These are phyloP conservation scores for Cucurbita pepo DNA, from an alignment of 306 rosid species.

Conservation along the genomic window DNA sequence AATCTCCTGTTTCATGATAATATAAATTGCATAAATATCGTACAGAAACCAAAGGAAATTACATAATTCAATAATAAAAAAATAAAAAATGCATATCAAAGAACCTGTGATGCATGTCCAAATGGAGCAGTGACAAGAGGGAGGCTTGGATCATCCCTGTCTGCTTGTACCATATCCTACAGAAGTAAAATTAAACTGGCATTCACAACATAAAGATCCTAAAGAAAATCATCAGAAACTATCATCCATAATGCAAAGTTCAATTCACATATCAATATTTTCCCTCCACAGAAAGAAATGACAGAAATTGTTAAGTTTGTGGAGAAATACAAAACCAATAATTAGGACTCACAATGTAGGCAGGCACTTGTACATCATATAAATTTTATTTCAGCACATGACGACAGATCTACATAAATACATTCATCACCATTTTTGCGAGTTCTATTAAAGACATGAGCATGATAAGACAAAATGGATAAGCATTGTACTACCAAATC, in stretches of 20 bases:
- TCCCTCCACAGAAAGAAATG: neutral
- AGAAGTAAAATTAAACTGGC: conserved; percentile 5
- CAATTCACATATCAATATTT: neutral
- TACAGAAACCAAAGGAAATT: neutral
- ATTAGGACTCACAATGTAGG: neutral
- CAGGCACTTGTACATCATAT: neutral
- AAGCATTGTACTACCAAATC: neutral
- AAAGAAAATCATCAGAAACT: neutral
- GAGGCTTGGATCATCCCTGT: conserved; percentile 92
- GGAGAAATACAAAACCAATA: neutral
- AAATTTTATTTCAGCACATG: neutral
- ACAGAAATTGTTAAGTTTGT: neutral
- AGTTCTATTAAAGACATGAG: neutral
- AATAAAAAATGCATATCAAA: neutral
- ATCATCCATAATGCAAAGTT: neutral
- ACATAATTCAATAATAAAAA: neutral
- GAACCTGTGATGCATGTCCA: conserved; percentile 98
- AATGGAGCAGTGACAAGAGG: conserved; percentile 98
- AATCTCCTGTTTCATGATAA: conserved; percentile 58
- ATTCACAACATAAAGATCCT: conserved; percentile 5
- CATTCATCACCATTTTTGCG: neutral
- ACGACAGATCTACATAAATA: neutral
- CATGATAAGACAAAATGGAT: neutral
- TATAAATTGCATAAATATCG: neutral
- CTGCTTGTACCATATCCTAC: conserved; percentile 77